Evolutionary conservation across 768 basidiomycete genomes (phyloP), one percentile per base, ranked within the genome.

Genomic region (Suillus alpinus): DNA sequence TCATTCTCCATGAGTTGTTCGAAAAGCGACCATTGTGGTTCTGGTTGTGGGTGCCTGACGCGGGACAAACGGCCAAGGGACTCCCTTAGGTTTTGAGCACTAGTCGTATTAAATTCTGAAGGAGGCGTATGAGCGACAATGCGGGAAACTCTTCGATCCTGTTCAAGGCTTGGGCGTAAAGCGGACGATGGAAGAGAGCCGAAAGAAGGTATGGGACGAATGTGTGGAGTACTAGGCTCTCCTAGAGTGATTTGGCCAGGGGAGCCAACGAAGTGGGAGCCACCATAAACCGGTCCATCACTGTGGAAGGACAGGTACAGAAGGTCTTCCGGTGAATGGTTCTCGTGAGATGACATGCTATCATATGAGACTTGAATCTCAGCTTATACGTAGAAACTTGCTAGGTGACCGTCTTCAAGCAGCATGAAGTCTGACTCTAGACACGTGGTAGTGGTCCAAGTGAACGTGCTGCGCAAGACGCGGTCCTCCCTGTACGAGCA

Each of bases 1-100:
- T 84, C 86, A 65, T 86, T 85, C 67, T 88, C 84, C 86, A 90
- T 88, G 43, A 88, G 70, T 68, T 90, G 86, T 8, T 81, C 84
- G 64, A 91, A 91, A 6, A 90, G 73, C 0, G 86, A 76, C 89
- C 89, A 91, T 75, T 81, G 61, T 10, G 40, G 76, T n/a, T 71
- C 71, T 7, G 75, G 69, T 14, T 69, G 67, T 16, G 56, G 32
- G 18, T 57, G 60, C 26, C 62, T 61, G 10, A 26, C 29, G 1
- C 61, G 64, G 5, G 63, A 61, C 40, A 36, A 29, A 9, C 63
- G 61, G 13, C 53, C 7, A 44, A 64, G 66, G 49, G 63, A 57
- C 41, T 41, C 55, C 43, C 59, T 62, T 26, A 63, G 62, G 58
- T 60, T 72, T 62, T 55, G 56, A 41, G n/a, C 23, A 51, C 32